Base-by-base conservation (phyloP, 2,329 filamentous ascomycete species). In the Cladosporium cucumerinum region DNA sequence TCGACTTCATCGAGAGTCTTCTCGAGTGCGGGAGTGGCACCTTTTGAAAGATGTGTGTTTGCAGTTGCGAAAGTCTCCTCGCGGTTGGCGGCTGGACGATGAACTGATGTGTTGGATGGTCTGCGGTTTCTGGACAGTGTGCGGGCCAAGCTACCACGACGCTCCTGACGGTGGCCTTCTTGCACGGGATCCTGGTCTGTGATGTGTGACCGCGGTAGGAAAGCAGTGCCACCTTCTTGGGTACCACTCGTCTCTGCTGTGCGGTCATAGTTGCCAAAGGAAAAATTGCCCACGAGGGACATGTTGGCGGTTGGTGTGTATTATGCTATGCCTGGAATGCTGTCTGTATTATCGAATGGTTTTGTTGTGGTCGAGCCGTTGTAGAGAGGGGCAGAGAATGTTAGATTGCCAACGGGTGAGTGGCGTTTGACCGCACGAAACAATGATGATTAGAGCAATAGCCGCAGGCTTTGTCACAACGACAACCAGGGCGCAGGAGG, bases 251-350 rank as follows among this genome's bases (percentile, higher is more conserved):
- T 72, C 64, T 75, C 70, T 65, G 74, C 76, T 61, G 76, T 75
- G 28, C 73, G 74, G 72, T 82, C 80, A 68, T 73, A 76, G 68
- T 79, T 80, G 69, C 69, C 68, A 61, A 78, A 76, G 55, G 73
- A 72, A 66, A 80, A 78, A 70, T 79, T 80, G 70, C 78, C 78
- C 61, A 78, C 76, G 67, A 80, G 71, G 66, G 77, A 78, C 79
- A 81, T 81, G 67, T 26, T 72, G 66, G 30, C 57, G 63, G n/a
- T 25, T 48, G 46, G 48, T 34, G 57, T 52, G 23, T 23, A 34
- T 36, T 61, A 62, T 49, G 57, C 63, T 28, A 26, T 39, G 57
- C 28, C 16, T 49, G 48, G 60, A 46, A 49, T 62, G 59, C 25
- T 26, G 14, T 36, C 30, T 48, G 51, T 54, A 32, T 21, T 54